These are phyloP conservation scores for Candida schatavii DNA, from an alignment of 805 yeast species.

Conservation along the genomic window DNA sequence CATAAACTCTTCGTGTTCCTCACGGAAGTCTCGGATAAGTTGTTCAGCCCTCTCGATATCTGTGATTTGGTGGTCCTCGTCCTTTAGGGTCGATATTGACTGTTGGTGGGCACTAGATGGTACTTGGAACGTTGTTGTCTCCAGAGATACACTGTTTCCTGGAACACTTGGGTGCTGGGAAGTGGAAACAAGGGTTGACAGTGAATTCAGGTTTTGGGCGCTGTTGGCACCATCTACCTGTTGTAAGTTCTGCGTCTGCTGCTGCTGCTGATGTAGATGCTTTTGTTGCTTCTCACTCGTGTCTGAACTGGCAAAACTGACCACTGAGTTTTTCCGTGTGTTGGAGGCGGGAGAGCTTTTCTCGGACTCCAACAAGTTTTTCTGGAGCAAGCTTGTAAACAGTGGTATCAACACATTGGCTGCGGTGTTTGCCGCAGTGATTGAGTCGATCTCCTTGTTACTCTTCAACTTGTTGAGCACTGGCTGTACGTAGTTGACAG, in stretches of 20 bases:
- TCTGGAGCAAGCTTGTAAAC: slow-evolving; percentile 35
- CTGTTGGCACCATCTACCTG: slow-evolving; percentile 4
- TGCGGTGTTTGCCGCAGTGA: slow-evolving; percentile 46
- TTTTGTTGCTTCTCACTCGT: slow-evolving; percentile 19
- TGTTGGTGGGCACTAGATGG: background rate
- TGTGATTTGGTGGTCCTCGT: slow-evolving; percentile 13
- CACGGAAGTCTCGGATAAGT: slow-evolving; percentile 1
- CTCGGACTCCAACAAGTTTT: slow-evolving; percentile 31
- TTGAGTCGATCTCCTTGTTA: slow-evolving; percentile 39
- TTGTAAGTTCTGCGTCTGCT: background rate
- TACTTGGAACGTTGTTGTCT: slow-evolving; percentile 1
- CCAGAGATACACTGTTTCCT: slow-evolving; percentile 3
- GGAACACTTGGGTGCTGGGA: background rate
- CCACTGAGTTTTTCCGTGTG: slow-evolving; percentile 46
- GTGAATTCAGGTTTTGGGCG: slow-evolving; percentile 14
- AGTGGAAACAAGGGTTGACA: background rate
- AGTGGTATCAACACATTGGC: slow-evolving; percentile 45
- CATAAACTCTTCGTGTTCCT: background rate
- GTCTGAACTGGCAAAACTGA: slow-evolving; percentile 48
- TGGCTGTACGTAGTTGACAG: slow-evolving; percentile 43
- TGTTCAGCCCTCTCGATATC: slow-evolving; percentile 29
- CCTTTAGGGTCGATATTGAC: slow-evolving; percentile 10
- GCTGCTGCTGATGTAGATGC: background rate
- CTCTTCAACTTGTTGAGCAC: slow-evolving; percentile 35
- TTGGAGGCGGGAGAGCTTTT: slow-evolving; percentile 30